A percentile compares a stretch with the other conserved stretches of the same genome.
These are phyloP conservation scores for Colletotrichum destructivum DNA, from an alignment of 2,329 filamentous ascomycete species.

Conservation along the genomic window DNA sequence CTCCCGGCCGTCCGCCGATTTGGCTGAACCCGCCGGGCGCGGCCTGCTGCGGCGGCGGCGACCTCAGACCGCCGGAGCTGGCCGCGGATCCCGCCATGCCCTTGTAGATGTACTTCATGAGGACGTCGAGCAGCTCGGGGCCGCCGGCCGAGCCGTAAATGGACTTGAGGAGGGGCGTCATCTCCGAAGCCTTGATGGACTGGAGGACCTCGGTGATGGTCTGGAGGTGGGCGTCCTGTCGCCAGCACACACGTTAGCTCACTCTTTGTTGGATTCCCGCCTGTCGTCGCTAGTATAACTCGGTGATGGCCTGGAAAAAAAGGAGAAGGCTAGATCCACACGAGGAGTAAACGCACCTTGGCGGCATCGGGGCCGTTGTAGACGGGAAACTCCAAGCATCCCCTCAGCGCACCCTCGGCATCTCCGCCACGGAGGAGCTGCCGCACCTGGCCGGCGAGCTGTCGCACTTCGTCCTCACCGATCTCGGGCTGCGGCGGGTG, in stretches of 20 bases:
- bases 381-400: conserved; percentile 88
- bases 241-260: conserved; percentile 41
- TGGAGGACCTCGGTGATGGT: conserved; percentile 94
- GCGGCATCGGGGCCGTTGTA: conserved; percentile 74
- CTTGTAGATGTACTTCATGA: conserved; percentile 99
- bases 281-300: too few species aligned
- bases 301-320: neutral
- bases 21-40: conserved; percentile 82
- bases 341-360: conserved; percentile 61
- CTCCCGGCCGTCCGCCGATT: conserved; percentile 70
- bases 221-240: conserved; percentile 86
- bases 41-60: conserved; percentile 79
- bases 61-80: conserved; percentile 59
- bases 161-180: conserved; percentile 87
- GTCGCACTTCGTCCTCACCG: conserved; percentile 83
- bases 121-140: conserved; percentile 86
- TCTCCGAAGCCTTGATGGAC: conserved; percentile 95
- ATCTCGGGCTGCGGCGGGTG: conserved; percentile 83
- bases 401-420: conserved; percentile 86
- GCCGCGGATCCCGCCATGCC: conserved; percentile 77
- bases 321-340: neutral
- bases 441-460: conserved; percentile 84
- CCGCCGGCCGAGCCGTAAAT: conserved; percentile 86
- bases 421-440: conserved; percentile 91
- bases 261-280: neutral